These are phyloP conservation scores for Aspergillus conjunctus DNA, from an alignment of 495 filamentous ascomycete genomes.

Conservation along the genomic window DNA sequence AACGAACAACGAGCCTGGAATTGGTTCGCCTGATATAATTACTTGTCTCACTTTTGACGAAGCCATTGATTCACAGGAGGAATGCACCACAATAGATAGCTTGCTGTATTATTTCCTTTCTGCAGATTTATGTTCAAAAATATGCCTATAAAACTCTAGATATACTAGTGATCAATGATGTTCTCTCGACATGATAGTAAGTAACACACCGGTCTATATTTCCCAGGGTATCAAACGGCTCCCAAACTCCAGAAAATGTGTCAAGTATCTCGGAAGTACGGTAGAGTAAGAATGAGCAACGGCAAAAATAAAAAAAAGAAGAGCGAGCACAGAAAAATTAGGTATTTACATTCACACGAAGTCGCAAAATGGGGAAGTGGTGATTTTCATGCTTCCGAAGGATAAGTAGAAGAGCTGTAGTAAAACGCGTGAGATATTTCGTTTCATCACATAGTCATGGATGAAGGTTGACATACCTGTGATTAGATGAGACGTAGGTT, in stretches of 20 bases:
- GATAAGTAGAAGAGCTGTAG: neutral
- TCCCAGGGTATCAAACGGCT: slow-evolving; percentile 35
- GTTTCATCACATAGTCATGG: too few relatives aligned
- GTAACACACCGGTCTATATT: slow-evolving; percentile 24
- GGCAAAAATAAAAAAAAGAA: slow-evolving; percentile 11
- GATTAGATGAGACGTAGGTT: neutral
- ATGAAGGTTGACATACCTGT: neutral
- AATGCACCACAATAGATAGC: neutral
- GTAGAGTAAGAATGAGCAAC: neutral
- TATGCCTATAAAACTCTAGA: slow-evolving; percentile 25
- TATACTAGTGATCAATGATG: slow-evolving; percentile 7
- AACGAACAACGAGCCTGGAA: too few relatives aligned
- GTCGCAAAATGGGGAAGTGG: neutral
- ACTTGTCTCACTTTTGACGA: too few relatives aligned
- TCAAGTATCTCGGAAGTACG: slow-evolving; percentile 12
- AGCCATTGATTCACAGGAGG: neutral
- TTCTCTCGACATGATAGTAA: slow-evolving; percentile 19
- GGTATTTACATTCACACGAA: slow-evolving; percentile 22
- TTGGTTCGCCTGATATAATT: too few relatives aligned
- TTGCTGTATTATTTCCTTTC: slow-evolving; percentile 4
- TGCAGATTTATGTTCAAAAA: slow-evolving; percentile 8
- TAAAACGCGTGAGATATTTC: neutral
- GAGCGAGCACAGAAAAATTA: neutral
- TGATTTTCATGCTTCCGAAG: neutral
- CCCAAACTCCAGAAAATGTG: slow-evolving; percentile 28